Percentiles rank a stretch among this genome's conserved stretches.
Conservation (phyloP, 176 grass and related monocot species). For the Rhynchospora pubera region DNA sequence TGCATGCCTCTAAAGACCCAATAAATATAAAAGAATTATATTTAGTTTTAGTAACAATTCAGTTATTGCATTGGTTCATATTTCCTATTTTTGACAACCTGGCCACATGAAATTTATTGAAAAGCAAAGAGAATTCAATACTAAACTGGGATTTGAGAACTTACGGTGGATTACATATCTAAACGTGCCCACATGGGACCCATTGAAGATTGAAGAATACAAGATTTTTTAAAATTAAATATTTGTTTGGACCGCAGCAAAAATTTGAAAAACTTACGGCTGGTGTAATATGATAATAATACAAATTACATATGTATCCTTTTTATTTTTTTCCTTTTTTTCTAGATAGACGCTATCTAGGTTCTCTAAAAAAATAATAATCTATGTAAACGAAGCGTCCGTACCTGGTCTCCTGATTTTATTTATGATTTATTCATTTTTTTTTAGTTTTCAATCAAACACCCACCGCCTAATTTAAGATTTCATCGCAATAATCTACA, state of each 20-base stretch:
- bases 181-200: neutral
- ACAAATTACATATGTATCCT: no score
- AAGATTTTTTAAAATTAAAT: neutral
- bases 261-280: neutral
- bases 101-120: conserved; percentile 1
- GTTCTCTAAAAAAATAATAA: no score
- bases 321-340: no score
- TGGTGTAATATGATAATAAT: neutral
- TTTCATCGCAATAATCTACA: no score
- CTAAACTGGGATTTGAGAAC: neutral
- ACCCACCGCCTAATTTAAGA: neutral
- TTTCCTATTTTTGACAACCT: neutral
- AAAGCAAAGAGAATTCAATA: neutral
- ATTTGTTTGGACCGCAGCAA: neutral
- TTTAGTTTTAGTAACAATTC: no score
- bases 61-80: no score
- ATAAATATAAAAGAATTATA: neutral
- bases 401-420: neutral
- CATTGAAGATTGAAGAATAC: neutral
- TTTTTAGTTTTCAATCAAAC: neutral
- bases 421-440: neutral
- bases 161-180: conserved; percentile 4
- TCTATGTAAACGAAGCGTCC: neutral
- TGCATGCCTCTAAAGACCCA: neutral
- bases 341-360: no score